Conservation (phyloP, 306 rosid species). For the Gynostemma pentaphyllum region DNA sequence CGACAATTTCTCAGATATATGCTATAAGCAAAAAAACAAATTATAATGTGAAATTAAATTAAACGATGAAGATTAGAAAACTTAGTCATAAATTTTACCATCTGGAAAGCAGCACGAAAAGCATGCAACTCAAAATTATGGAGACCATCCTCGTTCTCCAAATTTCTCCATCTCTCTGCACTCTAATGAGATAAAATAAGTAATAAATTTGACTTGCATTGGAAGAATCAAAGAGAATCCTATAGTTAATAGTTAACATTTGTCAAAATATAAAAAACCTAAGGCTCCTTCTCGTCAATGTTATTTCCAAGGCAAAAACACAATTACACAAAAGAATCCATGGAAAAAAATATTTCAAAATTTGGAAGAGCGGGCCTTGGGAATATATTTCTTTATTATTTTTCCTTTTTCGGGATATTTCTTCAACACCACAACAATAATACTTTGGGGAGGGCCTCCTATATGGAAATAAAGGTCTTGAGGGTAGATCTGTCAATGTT, state of each 20-base stretch:
- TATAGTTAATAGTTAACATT: too few relatives aligned
- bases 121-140: conserved; percentile 85
- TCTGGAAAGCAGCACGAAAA: conserved; percentile 86
- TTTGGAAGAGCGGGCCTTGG: too few relatives aligned
- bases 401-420: too few relatives aligned
- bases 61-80: neutral
- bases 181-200: conserved; percentile 44
- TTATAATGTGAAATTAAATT: neutral
- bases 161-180: conserved; percentile 87
- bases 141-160: conserved; percentile 54
- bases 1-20: neutral
- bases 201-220: conserved; percentile 6
- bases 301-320: too few relatives aligned
- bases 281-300: too few relatives aligned
- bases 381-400: too few relatives aligned
- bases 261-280: too few relatives aligned
- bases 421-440: too few relatives aligned
- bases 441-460: too few relatives aligned
- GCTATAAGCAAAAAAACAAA: neutral
- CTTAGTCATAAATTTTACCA: conserved; percentile 32
- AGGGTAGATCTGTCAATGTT: neutral
- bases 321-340: too few relatives aligned
- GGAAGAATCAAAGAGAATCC: neutral
- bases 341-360: too few relatives aligned
- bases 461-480: too few relatives aligned